Base-by-base conservation (phyloP, 2,329 filamentous ascomycete genomes). In the Penicillium sp. region DNA sequence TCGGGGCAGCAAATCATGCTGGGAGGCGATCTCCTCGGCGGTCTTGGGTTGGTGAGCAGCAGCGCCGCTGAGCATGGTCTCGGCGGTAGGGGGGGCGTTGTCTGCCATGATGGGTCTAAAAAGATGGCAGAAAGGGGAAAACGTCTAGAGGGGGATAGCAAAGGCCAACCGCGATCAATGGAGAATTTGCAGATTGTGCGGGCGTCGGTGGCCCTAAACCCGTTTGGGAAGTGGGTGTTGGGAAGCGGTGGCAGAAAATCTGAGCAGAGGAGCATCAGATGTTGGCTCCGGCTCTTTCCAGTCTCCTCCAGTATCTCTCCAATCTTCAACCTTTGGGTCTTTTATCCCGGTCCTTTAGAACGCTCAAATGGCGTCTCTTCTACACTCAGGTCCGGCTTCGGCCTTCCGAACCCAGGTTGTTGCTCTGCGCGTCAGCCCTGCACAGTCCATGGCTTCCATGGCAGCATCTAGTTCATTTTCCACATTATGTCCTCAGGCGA, bases 1-100 rank as follows among this genome's bases (percentile, higher is more conserved):
- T 78, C 92, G 92, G 68, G 91, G 90, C 67, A 97, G 84, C 61
- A 97, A 85, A 73, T 88, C 88, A 79, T 90, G 85, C 74, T 89
- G 81, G 73, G 86, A 84, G 69, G 83, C 84, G 76, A 87, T 81
- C 71, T 84, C 82, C 65, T 72, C 74, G 64, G 68, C 67, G 57
- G 66, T 67, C 56, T 68, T 73, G 51, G 70, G 68, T 43, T 67
- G 76, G 67, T 74, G 79, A 64, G 66, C 77, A 57, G 75, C 75
- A 57, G 77, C 74, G 64, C 79, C 79, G 64, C 78, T 78, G 62
- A 76, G 73, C 55, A 81, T 67, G 57, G 76, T 72, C 66, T 80
- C 78, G 57, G 79, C 77, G 53, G 77, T 76, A 53, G 77, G 75
- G 53, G 78, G 76, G 56, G 68, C 72, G 62, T 75, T 77, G 68